These are phyloP conservation scores for Petunia secreta DNA, from an alignment of 257 asterid species.

Conservation along the genomic window DNA sequence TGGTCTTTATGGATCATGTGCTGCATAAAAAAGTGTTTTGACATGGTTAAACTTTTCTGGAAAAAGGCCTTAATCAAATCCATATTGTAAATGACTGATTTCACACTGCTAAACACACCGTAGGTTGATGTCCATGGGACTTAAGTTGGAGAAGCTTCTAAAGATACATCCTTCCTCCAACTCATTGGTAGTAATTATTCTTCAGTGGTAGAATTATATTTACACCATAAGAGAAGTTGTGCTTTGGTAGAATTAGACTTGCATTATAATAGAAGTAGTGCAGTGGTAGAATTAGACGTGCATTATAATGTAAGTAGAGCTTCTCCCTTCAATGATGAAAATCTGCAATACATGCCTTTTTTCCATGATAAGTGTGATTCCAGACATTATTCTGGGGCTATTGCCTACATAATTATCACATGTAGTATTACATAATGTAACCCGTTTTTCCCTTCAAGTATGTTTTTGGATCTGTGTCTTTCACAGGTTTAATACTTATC, in stretches of 20 bases:
- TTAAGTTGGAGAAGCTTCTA: neutral
- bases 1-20: neutral
- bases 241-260: too few species aligned
- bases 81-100: neutral
- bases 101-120: neutral
- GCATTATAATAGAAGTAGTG: too few species aligned
- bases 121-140: constrained; percentile 5
- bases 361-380: neutral
- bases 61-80: neutral
- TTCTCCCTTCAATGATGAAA: neutral
- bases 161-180: neutral
- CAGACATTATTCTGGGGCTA: neutral
- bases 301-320: neutral
- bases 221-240: too few species aligned
- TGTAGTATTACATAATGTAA: neutral
- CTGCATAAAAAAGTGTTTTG: neutral
- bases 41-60: neutral
- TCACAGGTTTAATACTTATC: neutral
- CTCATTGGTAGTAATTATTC: too few species aligned
- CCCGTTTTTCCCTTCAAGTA: neutral
- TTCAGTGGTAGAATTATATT: neutral
- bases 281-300: neutral
- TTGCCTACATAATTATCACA: neutral
- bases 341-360: neutral
- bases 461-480: neutral